These are phyloP conservation scores for Talaromyces sp. DNA, from an alignment of 2,329 filamentous ascomycete species.

Conservation along the genomic window DNA sequence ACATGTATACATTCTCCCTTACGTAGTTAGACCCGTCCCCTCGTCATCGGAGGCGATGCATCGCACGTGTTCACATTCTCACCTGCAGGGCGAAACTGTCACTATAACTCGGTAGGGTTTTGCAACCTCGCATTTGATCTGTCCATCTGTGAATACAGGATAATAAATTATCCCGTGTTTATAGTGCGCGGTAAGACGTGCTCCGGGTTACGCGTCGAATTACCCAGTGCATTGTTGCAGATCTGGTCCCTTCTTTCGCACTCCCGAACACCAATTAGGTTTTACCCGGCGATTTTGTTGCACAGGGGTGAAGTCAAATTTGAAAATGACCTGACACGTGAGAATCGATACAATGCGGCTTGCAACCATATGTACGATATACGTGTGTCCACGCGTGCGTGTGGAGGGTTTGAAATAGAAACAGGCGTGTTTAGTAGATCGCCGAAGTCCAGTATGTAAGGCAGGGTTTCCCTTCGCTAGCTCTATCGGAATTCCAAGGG, in stretches of 20 bases:
- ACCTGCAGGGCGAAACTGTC: not conserved
- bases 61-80: not conserved
- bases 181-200: not conserved
- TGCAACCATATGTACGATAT: not conserved
- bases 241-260: not conserved
- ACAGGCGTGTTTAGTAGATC: not conserved
- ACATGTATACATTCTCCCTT: not conserved
- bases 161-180: not conserved
- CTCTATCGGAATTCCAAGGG: not conserved
- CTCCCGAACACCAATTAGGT: not conserved
- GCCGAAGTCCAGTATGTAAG: not conserved
- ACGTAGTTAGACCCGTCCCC: not conserved
- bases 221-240: not conserved
- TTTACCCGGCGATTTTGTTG: not conserved
- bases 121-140: not conserved
- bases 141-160: not conserved
- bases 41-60: not conserved
- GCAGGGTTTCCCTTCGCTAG: not conserved
- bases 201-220: not conserved
- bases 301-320: too few species aligned
- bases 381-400: not conserved
- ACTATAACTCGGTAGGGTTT: not conserved
- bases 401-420: not conserved
- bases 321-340: too few species aligned
- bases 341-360: not conserved